Evolutionary conservation across 257 asterid genomes (phyloP), one percentile per base, ranked within the genome.

Genomic region (Solanum rostratum): DNA sequence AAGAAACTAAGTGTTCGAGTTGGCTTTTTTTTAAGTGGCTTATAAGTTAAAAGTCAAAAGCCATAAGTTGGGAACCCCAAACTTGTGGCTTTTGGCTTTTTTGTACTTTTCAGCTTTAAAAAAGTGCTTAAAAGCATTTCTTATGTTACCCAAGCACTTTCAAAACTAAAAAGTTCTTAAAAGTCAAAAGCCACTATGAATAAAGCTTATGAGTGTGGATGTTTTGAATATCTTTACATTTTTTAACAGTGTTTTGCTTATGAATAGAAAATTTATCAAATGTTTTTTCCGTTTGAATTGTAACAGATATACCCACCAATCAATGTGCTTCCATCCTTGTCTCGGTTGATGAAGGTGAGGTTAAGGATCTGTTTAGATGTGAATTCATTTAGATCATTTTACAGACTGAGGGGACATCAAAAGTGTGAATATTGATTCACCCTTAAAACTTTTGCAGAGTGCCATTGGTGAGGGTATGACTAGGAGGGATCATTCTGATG

Each of bases 401-500:
- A 10, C 24, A 50, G 50, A 50, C 29, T 29, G 46, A 29, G 24
- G 18, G 82, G 62, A 78, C 65, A 78, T 24, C 62, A 74, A 46
- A 49, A 18, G 1, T 50, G 46, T 78, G 63, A 29, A 27, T 29
- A 10, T 50, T 50, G 27, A 50, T 50, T 50, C 60, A 78, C 82
- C 82, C 45, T 50, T 16, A 27, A 2, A 76, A 80, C 79, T 79
- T 84, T 84, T 88, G 86, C 94, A 96, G 98, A 96, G 98, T 91
- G 98, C 98, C 88, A 96, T 96, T 87, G 99, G 99, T 80, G 98
- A 96, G 91, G 99, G 99, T 85, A 96, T 96, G 99, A 96, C 99
- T 49, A 95, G 98, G 80, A 90, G 92, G 90, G 99, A 96, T 88
- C 99, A 96, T 87, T 90, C 99, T 43, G 99, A 96, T 85, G 99